Conservation (phyloP, 2,329 filamentous ascomycete species). For the Diaporthe amygdali region DNA sequence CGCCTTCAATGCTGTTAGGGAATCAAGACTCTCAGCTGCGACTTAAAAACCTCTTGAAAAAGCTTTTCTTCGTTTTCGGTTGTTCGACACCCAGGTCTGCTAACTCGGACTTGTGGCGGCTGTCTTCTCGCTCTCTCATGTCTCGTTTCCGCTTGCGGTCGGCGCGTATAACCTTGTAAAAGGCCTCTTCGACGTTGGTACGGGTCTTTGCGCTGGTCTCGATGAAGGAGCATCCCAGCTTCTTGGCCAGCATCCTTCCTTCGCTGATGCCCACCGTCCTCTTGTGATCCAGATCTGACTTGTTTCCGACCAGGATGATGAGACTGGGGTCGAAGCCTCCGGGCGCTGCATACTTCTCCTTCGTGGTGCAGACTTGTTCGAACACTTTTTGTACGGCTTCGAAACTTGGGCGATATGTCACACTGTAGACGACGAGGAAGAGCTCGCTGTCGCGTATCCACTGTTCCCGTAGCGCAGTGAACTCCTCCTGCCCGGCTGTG, state of each 20-base stretch:
- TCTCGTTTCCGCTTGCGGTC: slow-evolving; percentile 21
- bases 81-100: slow-evolving; percentile 19
- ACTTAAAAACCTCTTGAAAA: slow-evolving; percentile 21
- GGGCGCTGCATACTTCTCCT: slow-evolving; percentile 18
- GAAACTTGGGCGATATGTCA: slow-evolving; percentile 24
- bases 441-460: slow-evolving; percentile 27
- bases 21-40: background rate
- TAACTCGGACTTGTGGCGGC: slow-evolving; percentile 18
- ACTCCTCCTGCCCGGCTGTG: slow-evolving; percentile 26
- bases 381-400: slow-evolving; percentile 24
- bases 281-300: slow-evolving; percentile 24
- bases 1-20: background rate
- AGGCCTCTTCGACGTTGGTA: slow-evolving; percentile 25
- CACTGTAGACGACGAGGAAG: slow-evolving; percentile 25
- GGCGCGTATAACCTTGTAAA: slow-evolving; percentile 26
- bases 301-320: slow-evolving; percentile 25
- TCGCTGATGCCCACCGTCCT: slow-evolving; percentile 23
- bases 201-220: slow-evolving; percentile 26
- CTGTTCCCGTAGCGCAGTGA: slow-evolving; percentile 24
- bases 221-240: slow-evolving; percentile 26
- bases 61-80: slow-evolving; percentile 20
- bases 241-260: slow-evolving; percentile 21
- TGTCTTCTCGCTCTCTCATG: slow-evolving; percentile 16
- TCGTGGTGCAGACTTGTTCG: slow-evolving; percentile 21
- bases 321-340: slow-evolving; percentile 21